Evolutionary conservation across 192 early-diverging fungal genomes (phyloP), one percentile per base, ranked within the genome.

Genomic region (Coemansia sp.): DNA sequence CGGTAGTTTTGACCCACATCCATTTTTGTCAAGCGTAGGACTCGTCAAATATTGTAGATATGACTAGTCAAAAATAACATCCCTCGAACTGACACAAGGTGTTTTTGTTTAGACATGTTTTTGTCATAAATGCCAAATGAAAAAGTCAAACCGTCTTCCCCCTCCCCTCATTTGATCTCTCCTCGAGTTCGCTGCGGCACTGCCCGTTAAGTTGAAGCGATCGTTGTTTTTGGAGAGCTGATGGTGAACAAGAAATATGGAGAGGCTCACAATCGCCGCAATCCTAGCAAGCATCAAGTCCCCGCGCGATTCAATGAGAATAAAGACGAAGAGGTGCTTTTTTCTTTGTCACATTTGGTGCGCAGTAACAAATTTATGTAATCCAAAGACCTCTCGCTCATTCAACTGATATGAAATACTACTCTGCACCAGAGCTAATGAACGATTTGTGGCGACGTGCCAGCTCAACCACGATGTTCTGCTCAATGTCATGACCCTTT

Each of bases 401-500:
- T 17, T 25, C 20, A 23, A 7, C 45, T 15, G 25, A 48, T 7
- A 25, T 23, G 15, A 48, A 41, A 41, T 13, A 48, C 0, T 48
- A 48, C 2, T 25, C 15, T 48, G 20, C 13, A 36, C 31, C 28
- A 0, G 50, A 52, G 29, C n/a, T n/a, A n/a, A 71, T 64, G 52
- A 59, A 68, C 17, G 48, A 17, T 38, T 61, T 13, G 41, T 79
- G 75, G 25, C 75, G 54, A 29, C 62, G 61, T 14, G 70, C 66
- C 48, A 79, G 53, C 48, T 79, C 75, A 33, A 45, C 65, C 6
- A 68, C 69, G 37, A 79, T 53, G 42, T 72, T 59, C 48, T 66
- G 75, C 45, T 79, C 75, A 29, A 79, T 79, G 47, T 79, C 75
- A 48, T 48, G 45, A 10, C 37, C 70, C 17, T 40, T 42, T 17